Evolutionary conservation across 768 basidiomycete species (phyloP), one percentile per base, ranked within the genome.

Genomic region (Russula olivacea): DNA sequence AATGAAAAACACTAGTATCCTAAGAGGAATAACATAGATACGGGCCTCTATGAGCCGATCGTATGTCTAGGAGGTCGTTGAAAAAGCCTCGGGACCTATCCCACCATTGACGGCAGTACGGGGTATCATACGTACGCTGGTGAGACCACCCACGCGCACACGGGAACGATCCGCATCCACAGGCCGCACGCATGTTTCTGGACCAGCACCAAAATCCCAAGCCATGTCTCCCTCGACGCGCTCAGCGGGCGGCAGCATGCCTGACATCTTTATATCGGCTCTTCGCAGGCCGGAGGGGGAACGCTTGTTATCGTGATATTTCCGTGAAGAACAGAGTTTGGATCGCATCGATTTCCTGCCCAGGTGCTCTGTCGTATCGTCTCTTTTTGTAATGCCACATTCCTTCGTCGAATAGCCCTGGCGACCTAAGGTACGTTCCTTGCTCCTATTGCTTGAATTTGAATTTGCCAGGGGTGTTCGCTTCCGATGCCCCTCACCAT

Each of bases 181-280:
- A 41, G 19, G 28, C 9, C 40, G 23, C 48, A 32, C 23, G 34
- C 19, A 30, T 12, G 8, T 50, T 36, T 60, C 58, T 30, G 47
- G 11, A 28, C 58, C 48, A 17, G 41, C 53, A 11, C 63, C 63
- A 51, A 64, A 64, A 32, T 64, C 54, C 63, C 63, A 64, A 36
- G 54, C 58, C 63, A 64, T 59, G 53, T 64, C 63, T 19, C 63
- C 63, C 28, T 64, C 63, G n/a, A 60, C 28, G 32, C 63, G 63
- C 40, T 64, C 58, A 43, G 63, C 58, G 40, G 58, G 53, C 9
- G 28, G 40, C 19, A 34, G 23, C 6, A 34, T 41, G 41, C 38
- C 30, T n/a, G 23, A 21, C 45, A 8, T 10, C 21, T 21, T 28
- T 9, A 34, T 43, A 8, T 51, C 48, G 9, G 30, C 48, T 15